phyloP scores from a whole-genome alignment of 108 stramenopile species.

The Pseudonitzschia multistriata region DNA sequence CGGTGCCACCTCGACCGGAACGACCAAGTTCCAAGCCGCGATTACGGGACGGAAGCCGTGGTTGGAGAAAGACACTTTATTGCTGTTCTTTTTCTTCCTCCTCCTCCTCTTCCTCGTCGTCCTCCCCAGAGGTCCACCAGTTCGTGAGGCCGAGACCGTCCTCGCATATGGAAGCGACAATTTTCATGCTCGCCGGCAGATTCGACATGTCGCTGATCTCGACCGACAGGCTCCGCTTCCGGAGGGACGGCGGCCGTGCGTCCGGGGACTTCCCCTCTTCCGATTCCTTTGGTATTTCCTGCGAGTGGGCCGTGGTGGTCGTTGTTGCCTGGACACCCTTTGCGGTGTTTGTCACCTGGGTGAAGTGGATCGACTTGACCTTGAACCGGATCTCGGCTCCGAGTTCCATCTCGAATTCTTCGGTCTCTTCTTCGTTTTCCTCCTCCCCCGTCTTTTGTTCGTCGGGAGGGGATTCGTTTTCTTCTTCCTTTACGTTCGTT shows the following conservation, averaged over 20 bases:
- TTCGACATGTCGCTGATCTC: slow-evolving; percentile 59
- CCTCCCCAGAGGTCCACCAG: slow-evolving; percentile 65
- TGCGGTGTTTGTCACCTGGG: slow-evolving; percentile 79
- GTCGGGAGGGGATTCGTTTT: slow-evolving; percentile 16
- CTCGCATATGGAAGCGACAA: slow-evolving; percentile 85
- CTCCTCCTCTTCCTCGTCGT: slow-evolving; percentile 58
- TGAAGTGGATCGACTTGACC: slow-evolving; percentile 84
- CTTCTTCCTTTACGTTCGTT: slow-evolving; percentile 22
- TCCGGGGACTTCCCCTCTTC: slow-evolving; percentile 13
- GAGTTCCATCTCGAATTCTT: slow-evolving; percentile 80
- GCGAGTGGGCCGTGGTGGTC: slow-evolving; percentile 52
- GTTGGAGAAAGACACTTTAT: too few relatives aligned
- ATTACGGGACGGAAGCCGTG: too few relatives aligned
- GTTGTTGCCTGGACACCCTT: slow-evolving; percentile 83
- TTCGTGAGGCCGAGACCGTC: slow-evolving; percentile 80
- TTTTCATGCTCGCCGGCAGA: slow-evolving; percentile 72
- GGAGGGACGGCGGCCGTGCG: slow-evolving; percentile 34
- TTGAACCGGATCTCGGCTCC: slow-evolving; percentile 85
- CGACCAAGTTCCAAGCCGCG: too few relatives aligned
- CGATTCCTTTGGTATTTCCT: slow-evolving; percentile 12
- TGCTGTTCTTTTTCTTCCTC: slow-evolving; percentile 35
- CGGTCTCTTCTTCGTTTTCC: slow-evolving; percentile 39
- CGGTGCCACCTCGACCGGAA: too few relatives aligned
- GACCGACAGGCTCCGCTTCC: slow-evolving; percentile 72
- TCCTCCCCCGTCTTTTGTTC: slow-evolving; percentile 24